Conservation (phyloP, 148 eudicot species). For the Chenopodium berlandieri region DNA sequence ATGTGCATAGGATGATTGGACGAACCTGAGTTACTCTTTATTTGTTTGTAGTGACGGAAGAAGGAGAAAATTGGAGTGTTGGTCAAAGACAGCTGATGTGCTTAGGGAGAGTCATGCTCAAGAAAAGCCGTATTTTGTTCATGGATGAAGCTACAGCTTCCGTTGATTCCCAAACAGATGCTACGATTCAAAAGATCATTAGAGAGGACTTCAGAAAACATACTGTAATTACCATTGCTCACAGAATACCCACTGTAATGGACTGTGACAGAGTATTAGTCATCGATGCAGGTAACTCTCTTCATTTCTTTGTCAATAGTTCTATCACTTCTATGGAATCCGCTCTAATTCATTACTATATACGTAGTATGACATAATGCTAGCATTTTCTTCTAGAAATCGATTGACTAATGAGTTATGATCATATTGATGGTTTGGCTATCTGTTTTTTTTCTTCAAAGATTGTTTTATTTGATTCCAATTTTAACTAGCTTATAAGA, state of each 20-base stretch:
- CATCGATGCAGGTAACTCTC: constrained; percentile 27
- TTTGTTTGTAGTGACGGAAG: constrained; percentile 18
- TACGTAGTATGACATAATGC: background rate
- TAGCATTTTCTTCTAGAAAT: background rate
- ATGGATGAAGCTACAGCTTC: constrained; percentile 39
- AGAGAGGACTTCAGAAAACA: constrained; percentile 27
- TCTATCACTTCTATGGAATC: background rate
- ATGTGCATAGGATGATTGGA: background rate
- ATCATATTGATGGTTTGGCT: too few relatives aligned
- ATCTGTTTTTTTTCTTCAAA: too few relatives aligned
- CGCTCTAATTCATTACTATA: background rate
- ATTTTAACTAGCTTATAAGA: background rate
- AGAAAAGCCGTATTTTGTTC: constrained; percentile 34
- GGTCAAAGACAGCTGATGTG: constrained; percentile 36
- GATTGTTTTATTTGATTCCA: too few relatives aligned
- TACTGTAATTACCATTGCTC: constrained; percentile 33
- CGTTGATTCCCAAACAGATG: constrained; percentile 35
- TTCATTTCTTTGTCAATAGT: background rate
- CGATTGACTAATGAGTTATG: background rate
- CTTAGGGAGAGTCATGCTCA: constrained; percentile 35
- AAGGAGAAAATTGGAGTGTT: constrained; percentile 37
- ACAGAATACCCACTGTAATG: constrained; percentile 37
- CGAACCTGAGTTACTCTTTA: background rate
- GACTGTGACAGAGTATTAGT: constrained; percentile 33
- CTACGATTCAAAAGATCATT: constrained; percentile 31